Evolutionary conservation across 129 eudicot genomes (phyloP).

Genomic region (Pseudognaphalium luteoalbum): DNA sequence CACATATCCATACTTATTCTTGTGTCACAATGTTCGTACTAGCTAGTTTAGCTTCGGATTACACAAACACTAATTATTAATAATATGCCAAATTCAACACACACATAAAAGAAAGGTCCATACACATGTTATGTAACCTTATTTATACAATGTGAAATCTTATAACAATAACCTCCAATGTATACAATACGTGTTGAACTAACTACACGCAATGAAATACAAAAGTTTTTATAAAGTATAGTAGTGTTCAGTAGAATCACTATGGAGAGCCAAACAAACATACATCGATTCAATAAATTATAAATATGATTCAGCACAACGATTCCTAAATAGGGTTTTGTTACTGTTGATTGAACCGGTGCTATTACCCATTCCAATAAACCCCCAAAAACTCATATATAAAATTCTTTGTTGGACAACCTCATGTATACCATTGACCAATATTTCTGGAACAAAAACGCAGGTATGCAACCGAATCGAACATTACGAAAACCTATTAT

Average conservation of each 20-base stretch:
- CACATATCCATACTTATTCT: not conserved
- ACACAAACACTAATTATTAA: not conserved
- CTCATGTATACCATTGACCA: too few species aligned
- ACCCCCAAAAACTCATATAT: too few species aligned
- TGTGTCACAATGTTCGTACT: not conserved
- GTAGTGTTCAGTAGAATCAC: not conserved
- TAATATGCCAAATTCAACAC: not conserved
- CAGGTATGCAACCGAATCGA: too few species aligned
- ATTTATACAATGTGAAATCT: not conserved
- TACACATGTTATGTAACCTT: constrained; percentile 6
- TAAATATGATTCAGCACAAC: too few species aligned
- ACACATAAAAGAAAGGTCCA: not conserved
- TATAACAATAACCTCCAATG: not conserved
- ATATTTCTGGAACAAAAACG: too few species aligned
- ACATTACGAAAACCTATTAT: too few species aligned
- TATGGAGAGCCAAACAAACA: not conserved
- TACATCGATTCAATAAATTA: too few species aligned
- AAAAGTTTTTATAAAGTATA: not conserved
- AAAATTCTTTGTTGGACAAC: too few species aligned
- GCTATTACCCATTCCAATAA: too few species aligned
- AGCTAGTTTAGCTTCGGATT: not conserved
- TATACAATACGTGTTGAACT: not conserved
- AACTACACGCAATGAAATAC: not conserved
- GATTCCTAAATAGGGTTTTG: too few species aligned
- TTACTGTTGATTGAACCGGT: too few species aligned